Evolutionary conservation across 345 rosid species (phyloP).

Genomic region (Gossypium longicalyx): DNA sequence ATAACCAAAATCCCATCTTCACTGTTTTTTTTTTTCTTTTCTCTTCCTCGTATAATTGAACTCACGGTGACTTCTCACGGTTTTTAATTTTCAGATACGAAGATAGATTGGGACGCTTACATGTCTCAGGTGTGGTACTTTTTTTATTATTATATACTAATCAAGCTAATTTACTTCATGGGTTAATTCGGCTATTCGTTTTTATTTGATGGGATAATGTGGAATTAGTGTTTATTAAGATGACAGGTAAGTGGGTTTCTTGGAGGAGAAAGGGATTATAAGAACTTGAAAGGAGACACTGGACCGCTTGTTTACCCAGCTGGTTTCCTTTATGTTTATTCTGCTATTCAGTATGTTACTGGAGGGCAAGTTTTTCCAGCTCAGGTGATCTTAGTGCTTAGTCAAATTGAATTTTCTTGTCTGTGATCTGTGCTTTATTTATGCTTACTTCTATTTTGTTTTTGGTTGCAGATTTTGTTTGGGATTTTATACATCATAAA

Average conservation of each 20-base stretch:
- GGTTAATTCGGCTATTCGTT: background rate
- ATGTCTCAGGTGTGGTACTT: constrained; percentile 74
- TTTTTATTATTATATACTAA: background rate
- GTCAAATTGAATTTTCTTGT: background rate
- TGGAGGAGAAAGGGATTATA: constrained; percentile 84
- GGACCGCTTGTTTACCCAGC: constrained; percentile 97
- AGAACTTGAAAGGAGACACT: constrained; percentile 84
- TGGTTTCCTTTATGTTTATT: constrained; percentile 86
- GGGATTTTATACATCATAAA: constrained; percentile 69
- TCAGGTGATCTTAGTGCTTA: constrained; percentile 45
- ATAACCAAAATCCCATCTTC: constrained; percentile 3
- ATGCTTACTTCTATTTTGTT: background rate
- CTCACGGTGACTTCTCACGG: background rate
- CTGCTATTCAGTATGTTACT: constrained; percentile 62
- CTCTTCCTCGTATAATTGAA: background rate
- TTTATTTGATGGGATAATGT: constrained; percentile 14
- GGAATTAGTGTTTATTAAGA: constrained; percentile 3
- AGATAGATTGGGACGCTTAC: constrained; percentile 99
- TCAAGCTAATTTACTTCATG: background rate
- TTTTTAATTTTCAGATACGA: constrained; percentile 57
- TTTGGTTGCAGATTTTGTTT: constrained; percentile 66
- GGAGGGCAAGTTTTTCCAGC: constrained; percentile 71
- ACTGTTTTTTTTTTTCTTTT: background rate
- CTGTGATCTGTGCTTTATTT: background rate
- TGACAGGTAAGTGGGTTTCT: constrained; percentile 82